Conservation (phyloP, 805 yeast species). For the Tetrapisispora arboricola region DNA sequence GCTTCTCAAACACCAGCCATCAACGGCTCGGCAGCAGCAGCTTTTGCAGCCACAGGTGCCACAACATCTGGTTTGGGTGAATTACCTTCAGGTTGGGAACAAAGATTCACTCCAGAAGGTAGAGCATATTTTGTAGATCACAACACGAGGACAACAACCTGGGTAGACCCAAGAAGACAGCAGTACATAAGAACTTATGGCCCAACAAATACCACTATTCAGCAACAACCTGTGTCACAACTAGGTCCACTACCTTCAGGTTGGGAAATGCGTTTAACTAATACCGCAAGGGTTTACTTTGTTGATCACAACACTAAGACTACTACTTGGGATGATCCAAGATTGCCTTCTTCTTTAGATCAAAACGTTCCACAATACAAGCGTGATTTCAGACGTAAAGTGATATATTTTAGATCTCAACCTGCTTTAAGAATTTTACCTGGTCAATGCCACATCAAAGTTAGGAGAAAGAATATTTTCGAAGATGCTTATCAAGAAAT, state of each 20-base stretch:
- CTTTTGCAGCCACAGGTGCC: conserved; percentile 61
- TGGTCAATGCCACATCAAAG: conserved; percentile 97
- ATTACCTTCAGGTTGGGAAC: conserved; percentile 98
- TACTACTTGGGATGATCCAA: conserved; percentile 99
- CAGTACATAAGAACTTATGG: conserved; percentile 96
- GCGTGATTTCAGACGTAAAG: conserved; percentile 97
- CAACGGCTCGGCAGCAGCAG: conserved; percentile 49
- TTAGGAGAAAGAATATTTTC: conserved; percentile 89
- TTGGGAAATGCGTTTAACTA: conserved; percentile 99
- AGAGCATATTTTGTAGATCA: conserved; percentile 98
- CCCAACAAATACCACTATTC: conserved; percentile 73
- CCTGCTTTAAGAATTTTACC: conserved; percentile 95
- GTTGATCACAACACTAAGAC: conserved; percentile 99
- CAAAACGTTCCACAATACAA: conserved; percentile 98
- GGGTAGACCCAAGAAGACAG: conserved; percentile 99
- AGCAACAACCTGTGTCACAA: conserved; percentile 96
- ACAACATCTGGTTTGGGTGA: conserved; percentile 96
- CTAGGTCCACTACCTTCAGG: conserved; percentile 97
- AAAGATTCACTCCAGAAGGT: conserved; percentile 94
- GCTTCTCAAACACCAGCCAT: conserved; percentile 36
- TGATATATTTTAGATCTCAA: conserved; percentile 94
- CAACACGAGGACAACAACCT: conserved; percentile 97
- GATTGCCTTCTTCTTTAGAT: conserved; percentile 92
- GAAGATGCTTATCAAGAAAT: conserved; percentile 97
- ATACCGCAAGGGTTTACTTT: conserved; percentile 95